Conservation (phyloP, 169 alveolate genomes). For the Cytauxzoon felis region DNA sequence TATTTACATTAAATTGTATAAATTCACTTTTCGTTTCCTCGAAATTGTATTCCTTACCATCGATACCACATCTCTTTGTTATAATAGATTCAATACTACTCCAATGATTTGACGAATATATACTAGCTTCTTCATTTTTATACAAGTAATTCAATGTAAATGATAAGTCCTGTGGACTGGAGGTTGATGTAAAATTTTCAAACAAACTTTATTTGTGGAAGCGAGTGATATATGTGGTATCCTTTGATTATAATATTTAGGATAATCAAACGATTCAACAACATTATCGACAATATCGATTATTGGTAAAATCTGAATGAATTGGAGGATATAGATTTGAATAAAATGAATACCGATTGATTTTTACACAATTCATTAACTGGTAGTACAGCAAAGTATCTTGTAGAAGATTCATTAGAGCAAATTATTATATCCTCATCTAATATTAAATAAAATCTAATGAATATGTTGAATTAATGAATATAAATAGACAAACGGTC, state of each 20-base stretch:
- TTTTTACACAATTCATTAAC: slow-evolving; percentile 37
- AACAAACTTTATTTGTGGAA: slow-evolving; percentile 37
- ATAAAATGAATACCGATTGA: slow-evolving; percentile 10
- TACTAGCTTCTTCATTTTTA: not conserved
- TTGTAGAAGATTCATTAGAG: slow-evolving; percentile 36
- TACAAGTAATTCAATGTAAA: slow-evolving; percentile 22
- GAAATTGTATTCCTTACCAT: not conserved
- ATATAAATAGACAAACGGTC: slow-evolving; percentile 20
- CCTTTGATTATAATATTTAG: slow-evolving; percentile 50
- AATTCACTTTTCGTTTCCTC: slow-evolving; percentile 1
- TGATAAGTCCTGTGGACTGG: slow-evolving; percentile 12
- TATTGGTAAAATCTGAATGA: slow-evolving; percentile 35
- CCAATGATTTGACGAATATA: slow-evolving; percentile 58
- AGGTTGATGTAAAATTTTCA: not conserved
- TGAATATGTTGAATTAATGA: too few species aligned
- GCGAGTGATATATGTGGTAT: slow-evolving; percentile 62
- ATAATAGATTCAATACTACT: slow-evolving; percentile 16
- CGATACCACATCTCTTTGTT: not conserved
- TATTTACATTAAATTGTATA: not conserved
- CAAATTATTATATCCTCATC: slow-evolving; percentile 40
- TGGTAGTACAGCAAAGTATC: slow-evolving; percentile 51
- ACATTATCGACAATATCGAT: slow-evolving; percentile 54
- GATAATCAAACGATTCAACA: slow-evolving; percentile 44
- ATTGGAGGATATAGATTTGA: not conserved
- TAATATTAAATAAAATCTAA: slow-evolving; percentile 46